Base-by-base conservation (phyloP, 2,329 filamentous ascomycete species). In the Alternaria alternata region DNA sequence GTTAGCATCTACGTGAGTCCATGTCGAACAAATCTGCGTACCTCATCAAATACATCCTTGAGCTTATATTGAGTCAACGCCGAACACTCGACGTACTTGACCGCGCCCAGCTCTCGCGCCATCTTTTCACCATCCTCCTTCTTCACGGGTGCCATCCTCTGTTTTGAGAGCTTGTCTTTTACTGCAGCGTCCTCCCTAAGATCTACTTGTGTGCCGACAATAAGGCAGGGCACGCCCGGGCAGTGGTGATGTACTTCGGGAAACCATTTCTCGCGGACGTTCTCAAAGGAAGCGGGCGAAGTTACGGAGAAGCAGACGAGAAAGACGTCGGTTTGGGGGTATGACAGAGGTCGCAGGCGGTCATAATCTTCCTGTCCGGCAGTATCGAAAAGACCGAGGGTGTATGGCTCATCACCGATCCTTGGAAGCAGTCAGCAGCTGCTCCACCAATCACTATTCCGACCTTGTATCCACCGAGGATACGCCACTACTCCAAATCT, bases 281-380 rank as follows among this genome's bases (percentile, higher is more conserved):
- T 99, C 80, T 99, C 95, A 80, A 99, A 99, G 7, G 94, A 97
- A 41, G 95, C 94, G 41, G 94, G 95, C 46, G 94, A 97, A 58
- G 94, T 97, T 76, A 99, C 94, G 77, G 93, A 97, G 82, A 98
- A 99, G 85, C 95, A 99, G 73, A 99, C 94, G 61, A 99, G 90
- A 84, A 99, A 98, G 68, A 98, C 95, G 77, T 98, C 95, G 73
- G 95, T 98, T 83, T 98, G 95, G 1, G 95, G 95, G 80, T 99
- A 99, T 65, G 95, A 98, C 62, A 98, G 88, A 48, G 95, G 95
- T 76, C 95, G 92, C 67, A 99, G 89, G 74, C 95, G 91, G 81
- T 99, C 95, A 83, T 98, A 98, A 89, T 99, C 94, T 86, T 99
- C 95, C 84, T 99, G 95, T 81, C 95, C 95, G 64, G 95, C 95